These are phyloP conservation scores for Dactylonectria estremocensis DNA, from an alignment of 2,329 filamentous ascomycete genomes.

Conservation along the genomic window DNA sequence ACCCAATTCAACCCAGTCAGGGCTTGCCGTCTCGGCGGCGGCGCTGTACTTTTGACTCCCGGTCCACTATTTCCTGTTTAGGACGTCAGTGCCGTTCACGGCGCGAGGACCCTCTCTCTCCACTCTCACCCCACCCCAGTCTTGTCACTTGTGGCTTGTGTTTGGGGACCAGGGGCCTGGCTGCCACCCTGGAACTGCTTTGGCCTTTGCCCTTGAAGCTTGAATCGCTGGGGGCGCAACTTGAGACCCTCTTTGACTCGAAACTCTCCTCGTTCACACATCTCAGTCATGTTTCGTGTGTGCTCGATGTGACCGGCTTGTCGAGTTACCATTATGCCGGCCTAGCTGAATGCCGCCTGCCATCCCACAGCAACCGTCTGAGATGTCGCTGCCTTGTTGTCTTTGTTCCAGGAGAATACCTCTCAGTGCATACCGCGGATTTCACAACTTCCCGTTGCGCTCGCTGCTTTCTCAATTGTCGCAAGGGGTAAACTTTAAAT, in stretches of 20 bases:
- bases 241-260: constrained; percentile 51
- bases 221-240: constrained; percentile 30
- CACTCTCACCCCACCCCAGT: constrained; percentile 41
- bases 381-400: constrained; percentile 24
- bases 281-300: constrained; percentile 28
- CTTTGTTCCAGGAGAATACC: constrained; percentile 21
- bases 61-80: constrained; percentile 45
- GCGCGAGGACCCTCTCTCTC: constrained; percentile 30
- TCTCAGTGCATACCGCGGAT: constrained; percentile 20
- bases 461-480: constrained; percentile 21
- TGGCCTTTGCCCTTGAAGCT: constrained; percentile 28
- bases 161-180: constrained; percentile 38
- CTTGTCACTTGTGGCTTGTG: constrained; percentile 39
- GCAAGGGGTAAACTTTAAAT: constrained; percentile 29
- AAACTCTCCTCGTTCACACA: constrained; percentile 29
- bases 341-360: constrained; percentile 7
- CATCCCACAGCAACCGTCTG: constrained; percentile 19
- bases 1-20: constrained; percentile 18
- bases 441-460: constrained; percentile 26
- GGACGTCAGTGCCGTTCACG: constrained; percentile 43
- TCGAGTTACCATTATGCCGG: constrained; percentile 58
- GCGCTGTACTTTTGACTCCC: constrained; percentile 41
- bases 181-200: constrained; percentile 37
- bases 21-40: constrained; percentile 42
- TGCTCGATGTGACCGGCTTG: constrained; percentile 62